Percentiles rank a stretch among this genome's conserved stretches.
These are phyloP conservation scores for Monosporascus sp. DNA, from an alignment of 2,329 filamentous ascomycete genomes.

Conservation along the genomic window DNA sequence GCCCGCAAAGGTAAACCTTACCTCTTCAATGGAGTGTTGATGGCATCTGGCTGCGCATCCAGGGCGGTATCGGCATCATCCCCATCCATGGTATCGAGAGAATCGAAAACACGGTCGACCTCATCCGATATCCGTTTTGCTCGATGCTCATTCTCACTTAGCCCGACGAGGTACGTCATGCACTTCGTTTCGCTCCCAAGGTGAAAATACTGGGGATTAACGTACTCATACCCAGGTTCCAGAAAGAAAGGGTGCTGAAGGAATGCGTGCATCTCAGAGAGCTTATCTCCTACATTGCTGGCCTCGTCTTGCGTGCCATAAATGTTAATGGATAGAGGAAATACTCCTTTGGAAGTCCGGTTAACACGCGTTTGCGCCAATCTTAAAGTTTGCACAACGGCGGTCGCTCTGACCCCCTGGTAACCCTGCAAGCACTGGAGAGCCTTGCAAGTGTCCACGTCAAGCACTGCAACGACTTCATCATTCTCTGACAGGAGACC, in stretches of 20 bases:
- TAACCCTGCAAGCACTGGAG: too few relatives aligned
- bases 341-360: too few relatives aligned
- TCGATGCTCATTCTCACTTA: neutral
- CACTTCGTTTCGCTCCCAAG: neutral
- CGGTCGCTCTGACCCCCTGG: too few relatives aligned
- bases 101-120: neutral
- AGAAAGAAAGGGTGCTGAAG: neutral
- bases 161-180: neutral
- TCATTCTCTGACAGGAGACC: too few relatives aligned
- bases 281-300: neutral
- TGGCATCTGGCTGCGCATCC: neutral
- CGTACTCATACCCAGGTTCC: neutral
- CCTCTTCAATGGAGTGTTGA: neutral
- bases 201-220: neutral
- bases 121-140: neutral
- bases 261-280: neutral
- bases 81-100: neutral
- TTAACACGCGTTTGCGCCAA: too few relatives aligned
- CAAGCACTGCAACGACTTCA: too few relatives aligned
- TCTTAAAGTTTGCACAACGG: too few relatives aligned
- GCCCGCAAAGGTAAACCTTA: neutral
- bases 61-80: neutral
- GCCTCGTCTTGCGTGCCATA: too few relatives aligned
- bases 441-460: too few relatives aligned
- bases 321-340: too few relatives aligned